These are phyloP conservation scores for Yamadazyma spencermartinsiae DNA, from an alignment of 1,139 yeast species.

Conservation along the genomic window DNA sequence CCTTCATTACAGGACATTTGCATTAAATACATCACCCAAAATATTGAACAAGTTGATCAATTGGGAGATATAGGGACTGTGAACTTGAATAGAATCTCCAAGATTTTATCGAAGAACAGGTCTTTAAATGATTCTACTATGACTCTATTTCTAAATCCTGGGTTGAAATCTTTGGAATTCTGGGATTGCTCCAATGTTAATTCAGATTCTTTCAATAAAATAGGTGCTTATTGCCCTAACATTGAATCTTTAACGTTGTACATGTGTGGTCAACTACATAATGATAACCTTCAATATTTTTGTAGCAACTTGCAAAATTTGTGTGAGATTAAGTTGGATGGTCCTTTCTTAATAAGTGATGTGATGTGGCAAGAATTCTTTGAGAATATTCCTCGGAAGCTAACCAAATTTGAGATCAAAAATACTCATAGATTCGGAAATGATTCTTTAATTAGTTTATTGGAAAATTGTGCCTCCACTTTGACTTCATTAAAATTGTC, in stretches of 20 bases:
- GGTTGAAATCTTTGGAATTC: slow-evolving; percentile 58
- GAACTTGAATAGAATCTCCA: slow-evolving; percentile 65
- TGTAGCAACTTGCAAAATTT: slow-evolving; percentile 58
- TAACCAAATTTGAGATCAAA: slow-evolving; percentile 55
- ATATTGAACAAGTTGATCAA: slow-evolving; percentile 75
- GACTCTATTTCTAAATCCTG: slow-evolving; percentile 67
- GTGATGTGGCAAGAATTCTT: slow-evolving; percentile 76
- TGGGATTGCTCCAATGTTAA: slow-evolving; percentile 92
- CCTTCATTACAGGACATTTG: slow-evolving; percentile 83
- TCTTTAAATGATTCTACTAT: slow-evolving; percentile 72
- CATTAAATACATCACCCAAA: slow-evolving; percentile 64
- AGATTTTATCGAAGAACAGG: slow-evolving; percentile 78
- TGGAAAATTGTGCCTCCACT: slow-evolving; percentile 60
- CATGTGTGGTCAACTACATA: slow-evolving; percentile 93
- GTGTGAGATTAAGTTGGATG: slow-evolving; percentile 62
- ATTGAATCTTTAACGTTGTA: slow-evolving; percentile 64
- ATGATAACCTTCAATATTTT: slow-evolving; percentile 67
- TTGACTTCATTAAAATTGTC: slow-evolving; percentile 53
- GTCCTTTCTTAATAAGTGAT: slow-evolving; percentile 83
- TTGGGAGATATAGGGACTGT: slow-evolving; percentile 75
- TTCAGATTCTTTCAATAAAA: slow-evolving; percentile 61
- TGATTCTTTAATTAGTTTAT: slow-evolving; percentile 60
- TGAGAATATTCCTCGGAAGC: slow-evolving; percentile 34
- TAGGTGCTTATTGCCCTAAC: slow-evolving; percentile 80
- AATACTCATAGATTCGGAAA: slow-evolving; percentile 84